Base-by-base conservation (phyloP, 306 rosid genomes). In the Vicia sativa region DNA sequence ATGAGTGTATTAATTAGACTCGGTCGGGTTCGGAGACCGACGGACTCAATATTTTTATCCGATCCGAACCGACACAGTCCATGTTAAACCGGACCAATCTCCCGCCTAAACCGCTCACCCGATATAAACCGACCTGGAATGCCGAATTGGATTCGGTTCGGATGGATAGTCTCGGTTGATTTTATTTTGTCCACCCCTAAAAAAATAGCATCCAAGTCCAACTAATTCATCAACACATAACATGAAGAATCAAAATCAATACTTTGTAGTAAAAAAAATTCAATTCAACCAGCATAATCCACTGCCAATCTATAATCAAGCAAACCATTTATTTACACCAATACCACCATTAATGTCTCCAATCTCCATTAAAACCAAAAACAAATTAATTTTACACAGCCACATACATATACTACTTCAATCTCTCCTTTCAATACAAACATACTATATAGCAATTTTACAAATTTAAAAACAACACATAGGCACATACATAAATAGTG, bases 261-360 rank as follows among this genome's bases (percentile, higher is more conserved):
- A 60, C 7, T 25, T 1, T 18, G 10, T 46, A 29, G 37, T 11
- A 9, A 14, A 37, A n/a, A 15, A 6, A 50, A 4, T 50, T 19
- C 56, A 50, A 44, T 29, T 37, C 64, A 67, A 74, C 19, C 23
- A 48, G 65, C 46, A 9, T 13, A 28, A 41, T 15, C 39, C 41
- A n/a, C 15, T 2, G 2, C 11, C 26, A 73, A 29, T 7, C 73
- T 7, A 2, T 41, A 21, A 69, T 53, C 63, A 53, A 11, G 9
- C 55, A 52, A 1, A 7, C 6, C 31, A 28, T 28, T 3, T 28
- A 28, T 28, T 3, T 28, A 28, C 31, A 28, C 12, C 42, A 25
- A 34, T 5, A 66, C 21, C 35, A 29, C 0, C 1, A n/a, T 9
- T 11, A 59, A 60, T 1, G 46, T 50, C 5, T 52, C 25, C 34